phyloP scores from a whole-genome alignment of 768 basidiomycete genomes.

The Cyathus striatus region DNA sequence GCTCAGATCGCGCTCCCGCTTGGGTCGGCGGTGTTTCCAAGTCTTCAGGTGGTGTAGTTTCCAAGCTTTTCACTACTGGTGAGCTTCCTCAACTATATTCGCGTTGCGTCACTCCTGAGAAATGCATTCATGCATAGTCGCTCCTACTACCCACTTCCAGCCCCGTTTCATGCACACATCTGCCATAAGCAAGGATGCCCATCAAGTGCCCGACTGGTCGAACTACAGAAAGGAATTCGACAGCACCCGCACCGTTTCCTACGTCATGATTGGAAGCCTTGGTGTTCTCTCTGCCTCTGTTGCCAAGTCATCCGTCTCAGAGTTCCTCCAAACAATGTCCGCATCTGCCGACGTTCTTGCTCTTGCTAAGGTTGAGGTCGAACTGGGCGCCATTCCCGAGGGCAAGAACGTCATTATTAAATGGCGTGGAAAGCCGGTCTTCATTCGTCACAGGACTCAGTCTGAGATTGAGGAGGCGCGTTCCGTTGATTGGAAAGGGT shows the following conservation, averaged over 20 bases:
- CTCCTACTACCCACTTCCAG: slow-evolving; percentile 50
- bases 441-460: slow-evolving; percentile 93
- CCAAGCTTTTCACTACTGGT: slow-evolving; percentile 64
- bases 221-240: slow-evolving; percentile 69
- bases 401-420: slow-evolving; percentile 97
- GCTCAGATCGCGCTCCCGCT: slow-evolving; percentile 56
- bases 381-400: slow-evolving; percentile 86
- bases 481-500: slow-evolving; percentile 71
- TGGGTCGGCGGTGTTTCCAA: slow-evolving; percentile 60
- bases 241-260: slow-evolving; percentile 72
- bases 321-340: slow-evolving; percentile 93
- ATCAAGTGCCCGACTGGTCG: slow-evolving; percentile 86
- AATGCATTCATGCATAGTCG: slow-evolving; percentile 27
- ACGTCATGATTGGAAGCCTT: slow-evolving; percentile 88
- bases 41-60: slow-evolving; percentile 50
- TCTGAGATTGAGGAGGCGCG: slow-evolving; percentile 94
- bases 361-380: slow-evolving; percentile 96
- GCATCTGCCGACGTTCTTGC: slow-evolving; percentile 98
- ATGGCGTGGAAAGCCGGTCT: slow-evolving; percentile 99
- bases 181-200: slow-evolving; percentile 58
- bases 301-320: slow-evolving; percentile 89
- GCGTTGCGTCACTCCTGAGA: slow-evolving; percentile 6
- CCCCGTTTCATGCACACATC: slow-evolving; percentile 80
- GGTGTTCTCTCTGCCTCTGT: slow-evolving; percentile 92
- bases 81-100: slow-evolving; percentile 14